Percentiles rank a stretch among this genome's conserved stretches.
Evolutionary conservation across 108 stramenopile genomes (phyloP).

Genomic region (Cafeteria roenbergensis): DNA sequence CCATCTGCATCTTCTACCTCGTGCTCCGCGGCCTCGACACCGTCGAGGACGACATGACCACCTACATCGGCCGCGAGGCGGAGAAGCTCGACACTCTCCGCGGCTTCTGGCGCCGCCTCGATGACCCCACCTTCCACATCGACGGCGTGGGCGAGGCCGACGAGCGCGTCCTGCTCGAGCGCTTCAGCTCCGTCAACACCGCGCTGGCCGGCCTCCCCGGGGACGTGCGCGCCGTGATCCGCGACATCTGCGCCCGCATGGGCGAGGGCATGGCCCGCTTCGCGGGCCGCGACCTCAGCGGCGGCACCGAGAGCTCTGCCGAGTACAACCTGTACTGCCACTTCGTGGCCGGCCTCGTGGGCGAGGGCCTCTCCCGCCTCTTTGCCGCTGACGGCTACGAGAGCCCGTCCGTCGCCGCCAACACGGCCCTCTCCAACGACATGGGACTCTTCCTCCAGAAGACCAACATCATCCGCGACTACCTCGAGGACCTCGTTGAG

Average conservation of each 20-base stretch:
- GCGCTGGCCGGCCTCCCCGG: conserved; percentile 57
- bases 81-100: conserved; percentile 62
- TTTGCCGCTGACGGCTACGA: conserved; percentile 71
- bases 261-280: conserved; percentile 96
- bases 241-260: conserved; percentile 85
- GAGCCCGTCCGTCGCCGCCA: conserved; percentile 42
- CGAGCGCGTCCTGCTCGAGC: conserved; percentile 69
- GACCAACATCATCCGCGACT: conserved; percentile 98
- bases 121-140: conserved; percentile 65
- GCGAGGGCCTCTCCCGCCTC: conserved; percentile 84
- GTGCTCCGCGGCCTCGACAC: conserved; percentile 91
- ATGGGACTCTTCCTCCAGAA: conserved; percentile 99
- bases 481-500: conserved; percentile 96
- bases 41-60: conserved; percentile 93
- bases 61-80: conserved; percentile 53
- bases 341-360: conserved; percentile 92
- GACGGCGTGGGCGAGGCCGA: conserved; percentile 83
- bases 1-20: conserved; percentile 87
- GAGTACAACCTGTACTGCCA: conserved; percentile 96
- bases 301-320: conserved; percentile 69
- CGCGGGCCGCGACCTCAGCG: conserved; percentile 83
- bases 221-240: conserved; percentile 59
- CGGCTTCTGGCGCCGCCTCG: conserved; percentile 70
- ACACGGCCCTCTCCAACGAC: conserved; percentile 65
- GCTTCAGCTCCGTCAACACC: conserved; percentile 71